Evolutionary conservation across 768 basidiomycete genomes (phyloP).

Genomic region (Boletus insuetus): DNA sequence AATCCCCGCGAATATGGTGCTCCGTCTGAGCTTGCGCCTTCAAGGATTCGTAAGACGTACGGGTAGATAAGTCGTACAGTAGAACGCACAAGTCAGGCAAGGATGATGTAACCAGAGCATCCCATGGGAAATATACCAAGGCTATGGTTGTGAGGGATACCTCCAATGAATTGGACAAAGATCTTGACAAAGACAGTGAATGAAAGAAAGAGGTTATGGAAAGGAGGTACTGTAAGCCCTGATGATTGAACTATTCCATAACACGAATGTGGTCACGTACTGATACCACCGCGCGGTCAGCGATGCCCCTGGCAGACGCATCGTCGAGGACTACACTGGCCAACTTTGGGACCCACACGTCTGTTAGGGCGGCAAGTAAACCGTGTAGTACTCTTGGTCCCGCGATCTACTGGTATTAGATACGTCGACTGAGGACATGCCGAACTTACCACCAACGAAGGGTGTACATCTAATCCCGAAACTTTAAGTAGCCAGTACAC

Average conservation of each 20-base stretch:
- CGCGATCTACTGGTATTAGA: conserved; percentile 47
- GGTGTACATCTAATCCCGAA: conserved; percentile 48
- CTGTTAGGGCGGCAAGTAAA: conserved; percentile 72
- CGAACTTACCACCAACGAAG: conserved; percentile 59
- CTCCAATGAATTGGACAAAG: conserved; percentile 91
- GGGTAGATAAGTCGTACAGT: neutral
- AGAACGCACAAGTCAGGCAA: conserved; percentile 19
- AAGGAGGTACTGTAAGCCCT: conserved; percentile 57
- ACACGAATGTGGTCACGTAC: conserved; percentile 45
- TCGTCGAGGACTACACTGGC: conserved; percentile 56
- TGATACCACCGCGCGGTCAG: conserved; percentile 42
- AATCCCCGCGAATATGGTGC: conserved; percentile 64
- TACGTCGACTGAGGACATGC: neutral
- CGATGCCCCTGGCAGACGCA: conserved; percentile 35
- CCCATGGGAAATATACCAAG: conserved; percentile 76
- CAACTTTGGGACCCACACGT: conserved; percentile 68
- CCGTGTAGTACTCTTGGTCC: conserved; percentile 80
- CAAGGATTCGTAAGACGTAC: conserved; percentile 31
- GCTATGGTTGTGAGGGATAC: conserved; percentile 81
- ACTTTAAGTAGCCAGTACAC: conserved; percentile 69
- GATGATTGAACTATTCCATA: neutral
- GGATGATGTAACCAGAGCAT: conserved; percentile 34
- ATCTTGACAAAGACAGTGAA: conserved; percentile 76
- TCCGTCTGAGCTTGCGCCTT: conserved; percentile 31
- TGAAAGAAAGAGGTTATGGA: conserved; percentile 89